Evolutionary conservation across 495 filamentous ascomycete species (phyloP).

Genomic region (Xylaria palmicola): DNA sequence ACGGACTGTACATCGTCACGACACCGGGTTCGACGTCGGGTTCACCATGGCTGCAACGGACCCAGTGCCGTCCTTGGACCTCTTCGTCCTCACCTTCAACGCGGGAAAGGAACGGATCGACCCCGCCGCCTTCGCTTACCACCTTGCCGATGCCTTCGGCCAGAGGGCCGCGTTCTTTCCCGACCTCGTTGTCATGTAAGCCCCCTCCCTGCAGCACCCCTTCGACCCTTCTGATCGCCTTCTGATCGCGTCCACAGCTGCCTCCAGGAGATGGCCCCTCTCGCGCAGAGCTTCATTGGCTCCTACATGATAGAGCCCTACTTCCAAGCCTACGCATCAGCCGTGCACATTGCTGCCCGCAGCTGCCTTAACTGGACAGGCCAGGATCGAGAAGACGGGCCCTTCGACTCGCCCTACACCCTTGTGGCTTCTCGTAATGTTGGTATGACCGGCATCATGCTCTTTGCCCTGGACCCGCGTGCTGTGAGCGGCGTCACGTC

Average conservation of each 20-base stretch:
- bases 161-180: slow-evolving; percentile 51
- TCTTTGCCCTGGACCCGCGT: slow-evolving; percentile 64
- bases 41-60: neutral
- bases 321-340: slow-evolving; percentile 62
- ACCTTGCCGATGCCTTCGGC: slow-evolving; percentile 70
- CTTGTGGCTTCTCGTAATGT: slow-evolving; percentile 61
- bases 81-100: slow-evolving; percentile 89
- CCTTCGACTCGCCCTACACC: slow-evolving; percentile 41
- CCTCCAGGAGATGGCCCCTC: slow-evolving; percentile 87
- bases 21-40: no score
- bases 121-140: slow-evolving; percentile 61
- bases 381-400: neutral
- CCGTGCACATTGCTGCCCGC: slow-evolving; percentile 65
- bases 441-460: slow-evolving; percentile 85
- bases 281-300: slow-evolving; percentile 82
- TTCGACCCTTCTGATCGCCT: slow-evolving; percentile 11
- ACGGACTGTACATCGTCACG: no score
- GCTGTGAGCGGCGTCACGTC: slow-evolving; percentile 61
- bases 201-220: slow-evolving; percentile 16
- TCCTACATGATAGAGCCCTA: slow-evolving; percentile 76
- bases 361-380: slow-evolving; percentile 5
- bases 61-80: slow-evolving; percentile 34
- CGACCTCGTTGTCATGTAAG: slow-evolving; percentile 64
- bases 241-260: slow-evolving; percentile 57
- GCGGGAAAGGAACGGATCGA: slow-evolving; percentile 70